Evolutionary conservation across 768 basidiomycete genomes (phyloP).

Genomic region (Cantharellus anzutake): DNA sequence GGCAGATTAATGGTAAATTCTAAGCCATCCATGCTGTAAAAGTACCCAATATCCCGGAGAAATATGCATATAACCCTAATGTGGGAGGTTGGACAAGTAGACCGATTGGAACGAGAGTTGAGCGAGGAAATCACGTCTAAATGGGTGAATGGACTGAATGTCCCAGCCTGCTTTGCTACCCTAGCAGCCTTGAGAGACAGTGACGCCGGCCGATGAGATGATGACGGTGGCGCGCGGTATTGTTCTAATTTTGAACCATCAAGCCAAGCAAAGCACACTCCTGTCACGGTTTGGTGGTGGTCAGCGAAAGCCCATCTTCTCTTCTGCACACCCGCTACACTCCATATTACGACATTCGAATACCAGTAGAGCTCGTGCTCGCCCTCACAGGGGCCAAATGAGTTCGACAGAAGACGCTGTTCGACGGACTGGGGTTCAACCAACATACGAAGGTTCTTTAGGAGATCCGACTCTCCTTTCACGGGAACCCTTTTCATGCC

Average conservation of each 20-base stretch:
- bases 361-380: slow-evolving; percentile 60
- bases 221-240: slow-evolving; percentile 11
- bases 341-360: slow-evolving; percentile 38
- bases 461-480: slow-evolving; percentile 20
- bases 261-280: slow-evolving; percentile 59
- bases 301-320: slow-evolving; percentile 59
- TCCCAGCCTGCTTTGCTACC: slow-evolving; percentile 18
- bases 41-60: slow-evolving; percentile 50
- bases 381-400: slow-evolving; percentile 5
- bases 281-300: slow-evolving; percentile 56
- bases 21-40: slow-evolving; percentile 48
- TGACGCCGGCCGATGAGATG: slow-evolving; percentile 13
- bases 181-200: slow-evolving; percentile 1
- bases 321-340: slow-evolving; percentile 43
- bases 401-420: slow-evolving; percentile 1
- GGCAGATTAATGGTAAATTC: slow-evolving; percentile 67
- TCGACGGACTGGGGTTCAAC: slow-evolving; percentile 2
- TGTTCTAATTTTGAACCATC: slow-evolving; percentile 20
- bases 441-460: slow-evolving; percentile 9
- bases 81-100: slow-evolving; percentile 12
- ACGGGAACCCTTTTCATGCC: background rate
- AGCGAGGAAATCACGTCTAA: slow-evolving; percentile 10
- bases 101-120: slow-evolving; percentile 22
- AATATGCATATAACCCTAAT: slow-evolving; percentile 49
- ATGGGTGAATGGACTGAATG: slow-evolving; percentile 35